phyloP scores from a whole-genome alignment of 257 asterid genomes.

The Solanum corneliomulleri region DNA sequence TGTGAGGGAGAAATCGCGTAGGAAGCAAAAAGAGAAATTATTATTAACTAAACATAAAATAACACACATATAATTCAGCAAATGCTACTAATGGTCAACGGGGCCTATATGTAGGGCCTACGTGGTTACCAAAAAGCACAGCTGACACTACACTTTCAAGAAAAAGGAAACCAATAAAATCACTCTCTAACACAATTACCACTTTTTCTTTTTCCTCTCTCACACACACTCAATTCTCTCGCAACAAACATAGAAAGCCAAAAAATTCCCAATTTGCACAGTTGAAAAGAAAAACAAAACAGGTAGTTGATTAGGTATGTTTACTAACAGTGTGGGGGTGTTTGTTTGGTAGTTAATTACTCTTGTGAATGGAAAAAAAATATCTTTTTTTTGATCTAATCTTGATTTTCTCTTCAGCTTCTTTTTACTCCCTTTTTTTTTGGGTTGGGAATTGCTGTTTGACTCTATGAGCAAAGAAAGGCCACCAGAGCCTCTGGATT shows the following conservation, averaged over 20 bases:
- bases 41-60: background rate
- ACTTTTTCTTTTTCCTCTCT: background rate
- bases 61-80: background rate
- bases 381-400: background rate
- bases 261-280: background rate
- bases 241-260: constrained; percentile 3
- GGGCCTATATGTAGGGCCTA: background rate
- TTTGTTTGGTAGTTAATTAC: background rate
- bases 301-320: background rate
- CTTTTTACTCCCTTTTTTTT: background rate
- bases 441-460: constrained; percentile 2
- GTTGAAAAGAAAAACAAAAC: background rate
- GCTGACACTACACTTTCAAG: background rate
- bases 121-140: background rate
- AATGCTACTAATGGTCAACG: background rate
- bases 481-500: constrained; percentile 90
- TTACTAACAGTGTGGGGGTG: background rate
- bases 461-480: constrained; percentile 54
- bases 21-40: background rate
- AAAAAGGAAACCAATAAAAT: background rate
- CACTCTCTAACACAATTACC: background rate
- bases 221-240: background rate
- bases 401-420: background rate
- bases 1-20: too few species aligned
- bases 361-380: background rate